phyloP scores from a whole-genome alignment of 805 yeast genomes.

The Cyberlindnera mississippiensis region DNA sequence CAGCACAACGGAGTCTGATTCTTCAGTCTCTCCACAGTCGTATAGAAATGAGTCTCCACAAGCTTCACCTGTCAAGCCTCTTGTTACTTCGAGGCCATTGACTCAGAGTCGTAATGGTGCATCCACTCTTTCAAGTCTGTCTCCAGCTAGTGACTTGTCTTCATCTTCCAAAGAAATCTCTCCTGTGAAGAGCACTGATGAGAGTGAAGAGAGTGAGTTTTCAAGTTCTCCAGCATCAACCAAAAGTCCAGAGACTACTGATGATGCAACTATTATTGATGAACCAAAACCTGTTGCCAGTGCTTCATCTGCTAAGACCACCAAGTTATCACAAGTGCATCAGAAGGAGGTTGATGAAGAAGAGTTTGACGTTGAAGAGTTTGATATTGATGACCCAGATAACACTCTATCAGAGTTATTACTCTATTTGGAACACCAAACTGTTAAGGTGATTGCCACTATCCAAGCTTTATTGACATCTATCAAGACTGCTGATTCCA shows the following conservation, averaged over 20 bases:
- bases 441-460: conserved; percentile 85
- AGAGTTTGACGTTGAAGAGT: conserved; percentile 66
- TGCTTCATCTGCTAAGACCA: no score
- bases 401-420: conserved; percentile 81
- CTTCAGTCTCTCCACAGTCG: not conserved
- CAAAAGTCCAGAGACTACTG: no score
- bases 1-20: not conserved
- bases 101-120: no score
- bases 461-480: conserved; percentile 78
- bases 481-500: conserved; percentile 71
- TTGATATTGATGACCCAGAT: conserved; percentile 83
- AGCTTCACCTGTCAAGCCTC: not conserved
- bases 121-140: no score
- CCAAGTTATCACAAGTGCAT: no score
- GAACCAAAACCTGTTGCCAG: no score
- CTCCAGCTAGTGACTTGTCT: no score
- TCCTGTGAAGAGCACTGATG: not conserved
- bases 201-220: not conserved
- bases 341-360: conserved; percentile 10
- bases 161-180: not conserved
- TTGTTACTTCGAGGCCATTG: no score
- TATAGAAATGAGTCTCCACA: no score
- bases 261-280: no score
- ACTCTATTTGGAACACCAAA: conserved; percentile 86
- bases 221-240: not conserved